These are phyloP conservation scores for Candida sphagnicola DNA, from an alignment of 805 yeast species.

Conservation along the genomic window DNA sequence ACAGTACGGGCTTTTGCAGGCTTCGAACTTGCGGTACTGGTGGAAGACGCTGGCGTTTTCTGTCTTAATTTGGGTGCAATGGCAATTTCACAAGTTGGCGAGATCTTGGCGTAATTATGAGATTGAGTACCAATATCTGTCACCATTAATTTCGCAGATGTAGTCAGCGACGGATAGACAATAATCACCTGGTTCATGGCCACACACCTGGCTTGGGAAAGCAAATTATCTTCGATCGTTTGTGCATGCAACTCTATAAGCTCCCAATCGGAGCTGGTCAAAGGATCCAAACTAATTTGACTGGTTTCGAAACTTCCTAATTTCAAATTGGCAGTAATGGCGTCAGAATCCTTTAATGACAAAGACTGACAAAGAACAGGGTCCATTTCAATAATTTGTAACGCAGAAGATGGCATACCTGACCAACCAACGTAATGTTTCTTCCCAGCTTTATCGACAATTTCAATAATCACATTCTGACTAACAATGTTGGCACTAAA, in stretches of 20 bases:
- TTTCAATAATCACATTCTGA: conserved; percentile 56
- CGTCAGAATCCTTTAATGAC: conserved; percentile 40
- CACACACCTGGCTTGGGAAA: conserved; percentile 80
- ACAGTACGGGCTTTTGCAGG: conserved; percentile 16
- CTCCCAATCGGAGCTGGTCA: conserved; percentile 83
- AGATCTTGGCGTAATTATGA: conserved; percentile 47
- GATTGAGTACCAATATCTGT: conserved; percentile 42
- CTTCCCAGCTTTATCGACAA: conserved; percentile 12
- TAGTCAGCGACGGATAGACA: conserved; percentile 59
- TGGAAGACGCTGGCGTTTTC: conserved; percentile 21
- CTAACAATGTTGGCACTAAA: conserved; percentile 50
- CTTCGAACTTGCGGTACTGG: conserved; percentile 19
- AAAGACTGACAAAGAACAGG: conserved; percentile 57
- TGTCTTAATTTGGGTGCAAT: conserved; percentile 60
- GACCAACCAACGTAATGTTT: conserved; percentile 61
- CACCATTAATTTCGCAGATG: conserved; percentile 57
- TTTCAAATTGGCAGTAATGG: conserved; percentile 40
- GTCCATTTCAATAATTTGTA: conserved; percentile 55
- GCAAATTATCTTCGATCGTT: conserved; percentile 65
- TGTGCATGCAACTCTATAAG: conserved; percentile 78
- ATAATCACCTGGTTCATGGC: conserved; percentile 54
- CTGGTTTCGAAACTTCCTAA: conserved; percentile 49
- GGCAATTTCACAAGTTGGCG: conserved; percentile 64
- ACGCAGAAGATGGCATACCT: conserved; percentile 43
- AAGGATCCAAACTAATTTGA: conserved; percentile 74